Evolutionary conservation across 805 yeast species (phyloP), one percentile per base, ranked within the genome.

Genomic region (Nakazawaea sp.): DNA sequence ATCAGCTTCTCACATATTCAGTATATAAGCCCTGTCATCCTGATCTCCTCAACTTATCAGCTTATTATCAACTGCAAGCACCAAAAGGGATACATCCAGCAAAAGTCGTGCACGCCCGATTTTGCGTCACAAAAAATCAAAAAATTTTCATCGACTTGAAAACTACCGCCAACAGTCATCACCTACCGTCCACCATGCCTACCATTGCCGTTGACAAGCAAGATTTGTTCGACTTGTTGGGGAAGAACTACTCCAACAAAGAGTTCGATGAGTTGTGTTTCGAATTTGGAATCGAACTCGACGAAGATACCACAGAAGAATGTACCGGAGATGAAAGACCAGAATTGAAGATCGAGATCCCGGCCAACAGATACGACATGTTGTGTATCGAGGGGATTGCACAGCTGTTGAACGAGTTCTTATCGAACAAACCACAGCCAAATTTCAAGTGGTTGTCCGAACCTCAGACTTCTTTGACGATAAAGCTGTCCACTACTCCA

Each of bases 341-440:
- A n/a, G 94, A 90, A 62, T 72, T 86, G 52, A 92, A 92, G 66
- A 87, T 92, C 53, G 99, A 92, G 61, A 80, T 94, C 46, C 97
- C 96, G 41, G 99, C 99, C 45, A 92, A 92, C 66, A 83, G 99
- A 70, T 94, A 92, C 56, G 99, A 92, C 60, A 78, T 92, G 89
- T 77, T 92, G 47, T 94, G 98, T 69, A 83, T 88, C 50, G 99
- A 92, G 64, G 99, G 99, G 56, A 88, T 92, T 61, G 88, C 97
- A 1, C 94, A 87, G 56, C 90, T 97, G 1, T 68, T 92, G 56
- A 88, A 88, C 53, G 94, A 89, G 58, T 92, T 85, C 56, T 69
- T 90, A 51, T 95, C 94, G 26, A 76, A 74, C 43, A 50, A 59
- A 5, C 56, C 62, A 33, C 67, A 82, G 30, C 96, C 98, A 35